Evolutionary conservation across 2,329 filamentous ascomycete genomes (phyloP).

Genomic region (Cercospora brassicicola): DNA sequence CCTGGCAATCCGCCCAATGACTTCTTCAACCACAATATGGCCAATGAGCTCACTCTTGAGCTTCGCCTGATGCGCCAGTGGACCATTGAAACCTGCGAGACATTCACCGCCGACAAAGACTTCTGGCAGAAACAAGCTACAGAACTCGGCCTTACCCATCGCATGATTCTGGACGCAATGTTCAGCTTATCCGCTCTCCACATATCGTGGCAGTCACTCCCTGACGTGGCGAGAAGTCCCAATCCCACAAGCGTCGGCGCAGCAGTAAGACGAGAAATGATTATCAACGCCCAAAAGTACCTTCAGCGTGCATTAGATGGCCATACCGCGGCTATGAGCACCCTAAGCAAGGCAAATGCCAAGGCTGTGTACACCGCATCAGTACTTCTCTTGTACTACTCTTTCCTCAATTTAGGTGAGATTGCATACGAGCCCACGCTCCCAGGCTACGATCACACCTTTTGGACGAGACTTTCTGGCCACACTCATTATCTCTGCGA

Average conservation of each 20-base stretch:
- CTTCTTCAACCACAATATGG: neutral
- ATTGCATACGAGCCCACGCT: conserved; percentile 22
- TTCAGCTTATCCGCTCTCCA: conserved; percentile 32
- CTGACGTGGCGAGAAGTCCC: neutral
- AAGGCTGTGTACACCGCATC: conserved; percentile 31
- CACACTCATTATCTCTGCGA: conserved; percentile 26
- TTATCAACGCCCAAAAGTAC: conserved; percentile 28
- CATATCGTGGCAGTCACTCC: conserved; percentile 22
- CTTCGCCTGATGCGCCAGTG: conserved; percentile 33
- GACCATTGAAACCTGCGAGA: conserved; percentile 29
- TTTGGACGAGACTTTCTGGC: conserved; percentile 31
- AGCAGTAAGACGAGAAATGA: conserved; percentile 24
- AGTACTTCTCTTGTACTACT: conserved; percentile 28
- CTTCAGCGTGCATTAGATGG: conserved; percentile 33
- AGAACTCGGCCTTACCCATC: conserved; percentile 29
- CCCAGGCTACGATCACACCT: conserved; percentile 24
- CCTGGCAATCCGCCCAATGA: neutral
- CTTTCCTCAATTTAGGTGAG: conserved; percentile 31
- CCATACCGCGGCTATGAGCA: conserved; percentile 23
- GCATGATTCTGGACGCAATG: conserved; percentile 31
- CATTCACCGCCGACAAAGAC: conserved; percentile 28
- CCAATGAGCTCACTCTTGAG: conserved; percentile 25
- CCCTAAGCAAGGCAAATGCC: conserved; percentile 24
- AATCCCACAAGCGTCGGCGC: neutral
- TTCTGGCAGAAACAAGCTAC: conserved; percentile 33